phyloP scores from a whole-genome alignment of 257 asterid genomes.

The Ilex asprella region DNA sequence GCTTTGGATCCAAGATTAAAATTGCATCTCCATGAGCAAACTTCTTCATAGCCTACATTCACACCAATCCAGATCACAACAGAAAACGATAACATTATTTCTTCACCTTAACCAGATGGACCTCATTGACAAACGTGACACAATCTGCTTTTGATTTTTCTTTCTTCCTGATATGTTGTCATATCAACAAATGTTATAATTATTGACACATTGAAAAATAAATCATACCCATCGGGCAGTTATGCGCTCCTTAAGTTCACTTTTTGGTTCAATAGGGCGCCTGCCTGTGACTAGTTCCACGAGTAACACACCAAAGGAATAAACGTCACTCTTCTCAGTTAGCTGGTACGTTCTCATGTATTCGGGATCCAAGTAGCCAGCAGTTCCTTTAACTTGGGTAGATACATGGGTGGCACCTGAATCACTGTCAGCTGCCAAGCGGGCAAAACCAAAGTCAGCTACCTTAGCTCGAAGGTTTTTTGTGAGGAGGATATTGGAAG shows the following conservation, averaged over 20 bases:
- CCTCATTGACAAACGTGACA: no score
- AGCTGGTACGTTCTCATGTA: conserved; percentile 86
- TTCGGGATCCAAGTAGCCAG: conserved; percentile 96
- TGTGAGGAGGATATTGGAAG: conserved; percentile 92
- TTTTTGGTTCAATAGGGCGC: conserved; percentile 84
- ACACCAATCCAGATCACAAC: no score
- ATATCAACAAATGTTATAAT: no score
- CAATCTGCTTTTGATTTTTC: no score
- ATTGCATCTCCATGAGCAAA: conserved; percentile 72
- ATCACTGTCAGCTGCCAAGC: conserved; percentile 66
- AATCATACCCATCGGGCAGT: conserved; percentile 81
- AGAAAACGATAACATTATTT: no score
- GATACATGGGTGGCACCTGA: conserved; percentile 90
- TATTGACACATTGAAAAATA: conserved; percentile 1
- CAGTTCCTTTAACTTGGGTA: conserved; percentile 96
- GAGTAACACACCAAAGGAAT: conserved; percentile 80
- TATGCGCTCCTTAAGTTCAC: conserved; percentile 70
- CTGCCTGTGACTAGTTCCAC: conserved; percentile 85
- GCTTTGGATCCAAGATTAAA: conserved; percentile 62
- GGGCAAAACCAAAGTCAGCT: conserved; percentile 94
- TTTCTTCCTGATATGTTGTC: no score
- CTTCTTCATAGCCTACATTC: conserved; percentile 72
- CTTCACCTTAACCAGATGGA: no score
- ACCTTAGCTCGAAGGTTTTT: conserved; percentile 88
- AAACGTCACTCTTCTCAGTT: conserved; percentile 94